Evolutionary conservation across 805 yeast species (phyloP).

Genomic region (Starmerella cellae): DNA sequence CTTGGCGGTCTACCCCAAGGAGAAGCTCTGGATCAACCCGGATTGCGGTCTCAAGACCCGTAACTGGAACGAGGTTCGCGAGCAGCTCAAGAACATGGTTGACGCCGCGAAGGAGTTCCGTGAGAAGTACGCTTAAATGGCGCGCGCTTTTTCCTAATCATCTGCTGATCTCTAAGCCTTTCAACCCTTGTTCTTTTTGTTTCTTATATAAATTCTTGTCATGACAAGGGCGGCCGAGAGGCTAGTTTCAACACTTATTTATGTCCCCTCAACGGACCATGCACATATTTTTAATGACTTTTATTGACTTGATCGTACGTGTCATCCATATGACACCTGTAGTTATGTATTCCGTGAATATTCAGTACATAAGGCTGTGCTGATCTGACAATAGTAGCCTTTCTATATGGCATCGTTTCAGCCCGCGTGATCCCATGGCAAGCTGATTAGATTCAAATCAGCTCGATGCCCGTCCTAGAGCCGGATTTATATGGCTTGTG

Average conservation of each 20-base stretch:
- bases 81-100: conserved; percentile 95
- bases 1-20: conserved; percentile 93
- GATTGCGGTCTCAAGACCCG: conserved; percentile 99
- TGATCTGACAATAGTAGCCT: too few relatives aligned
- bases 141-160: too few relatives aligned
- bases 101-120: conserved; percentile 97
- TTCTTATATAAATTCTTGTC: background rate
- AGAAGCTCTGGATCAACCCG: conserved; percentile 99
- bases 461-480: too few relatives aligned
- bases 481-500: too few relatives aligned
- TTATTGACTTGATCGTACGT: conserved; percentile 1
- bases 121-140: conserved; percentile 33
- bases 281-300: conserved; percentile 18
- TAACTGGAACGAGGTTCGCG: conserved; percentile 97
- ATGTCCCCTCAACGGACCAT: conserved; percentile 23
- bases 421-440: too few relatives aligned
- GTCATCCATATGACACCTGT: too few relatives aligned
- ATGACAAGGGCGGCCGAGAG: background rate
- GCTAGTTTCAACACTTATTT: conserved; percentile 21
- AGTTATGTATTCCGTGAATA: too few relatives aligned
- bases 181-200: background rate
- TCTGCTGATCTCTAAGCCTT: conserved; percentile 1
- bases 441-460: too few relatives aligned
- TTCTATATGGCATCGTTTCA: too few relatives aligned
- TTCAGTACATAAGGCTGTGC: too few relatives aligned